phyloP scores from a whole-genome alignment of 345 rosid genomes.

The Noccaea bulbosa region DNA sequence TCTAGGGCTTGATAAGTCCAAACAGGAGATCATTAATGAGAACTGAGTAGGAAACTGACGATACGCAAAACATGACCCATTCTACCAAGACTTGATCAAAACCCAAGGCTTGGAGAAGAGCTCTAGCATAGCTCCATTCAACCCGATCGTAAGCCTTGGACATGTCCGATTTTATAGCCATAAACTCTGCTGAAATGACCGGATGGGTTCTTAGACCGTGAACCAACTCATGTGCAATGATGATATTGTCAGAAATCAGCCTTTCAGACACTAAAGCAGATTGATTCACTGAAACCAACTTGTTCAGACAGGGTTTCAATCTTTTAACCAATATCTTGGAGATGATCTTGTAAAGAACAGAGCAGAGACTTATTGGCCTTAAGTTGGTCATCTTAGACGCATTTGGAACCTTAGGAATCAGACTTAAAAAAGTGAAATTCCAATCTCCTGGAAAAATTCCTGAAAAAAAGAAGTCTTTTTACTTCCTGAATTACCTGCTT shows the following conservation, averaged over 20 bases:
- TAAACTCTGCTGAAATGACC: too few relatives aligned
- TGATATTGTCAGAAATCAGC: background rate
- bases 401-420: too few relatives aligned
- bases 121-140: background rate
- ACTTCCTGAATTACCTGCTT: too few relatives aligned
- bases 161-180: background rate
- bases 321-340: background rate
- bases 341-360: too few relatives aligned
- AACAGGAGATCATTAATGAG: too few relatives aligned
- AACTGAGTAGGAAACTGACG: too few relatives aligned
- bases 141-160: background rate
- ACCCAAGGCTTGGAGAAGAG: background rate
- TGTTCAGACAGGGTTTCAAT: background rate
- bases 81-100: background rate
- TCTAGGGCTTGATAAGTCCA: too few relatives aligned
- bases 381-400: too few relatives aligned
- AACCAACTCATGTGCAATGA: background rate
- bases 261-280: background rate
- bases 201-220: background rate
- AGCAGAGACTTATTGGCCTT: too few relatives aligned
- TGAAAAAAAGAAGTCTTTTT: too few relatives aligned
- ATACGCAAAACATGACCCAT: too few relatives aligned
- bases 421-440: background rate
- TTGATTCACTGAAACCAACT: background rate
- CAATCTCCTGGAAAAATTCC: background rate